Evolutionary conservation across 108 stramenopile genomes (phyloP), one percentile per base, ranked within the genome.

Genomic region (Skeletonema menzelii): DNA sequence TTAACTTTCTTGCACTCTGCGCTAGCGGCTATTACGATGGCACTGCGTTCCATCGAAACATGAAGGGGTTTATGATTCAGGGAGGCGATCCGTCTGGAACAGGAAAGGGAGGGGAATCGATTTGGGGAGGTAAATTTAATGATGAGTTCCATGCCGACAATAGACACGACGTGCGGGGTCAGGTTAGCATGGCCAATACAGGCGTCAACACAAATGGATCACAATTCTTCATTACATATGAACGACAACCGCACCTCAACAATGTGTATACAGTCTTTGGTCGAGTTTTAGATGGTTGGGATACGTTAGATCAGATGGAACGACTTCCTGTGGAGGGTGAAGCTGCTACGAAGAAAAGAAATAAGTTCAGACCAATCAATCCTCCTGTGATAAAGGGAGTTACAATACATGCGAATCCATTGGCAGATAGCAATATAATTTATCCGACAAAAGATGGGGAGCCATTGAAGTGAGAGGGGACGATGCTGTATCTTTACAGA

Each of bases 371-470:
- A 26, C 98, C 98, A 0, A 64, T 93, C 0, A 85, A 88, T 67
- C 96, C 97, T 7, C 94, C 97, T 3, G 79, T 91, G 14, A 89
- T 99, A 32, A 73, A 90, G 30, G 68, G 70, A 11, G 83, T 99
- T 28, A 97, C 92, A 0, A 97, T 99, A 61, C 97, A 98, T 82
- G 98, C 98, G 28, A 99, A 99, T 81, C 98, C 98, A 7, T 66
- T 98, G 59, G 97, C 97, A 8, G 92, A 93, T 67, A 86, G 84
- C n/a, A 90, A 87, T 42, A 88, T 96, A 59, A 73, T 90, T 38
- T 94, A 91, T 81, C 91, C 86, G 3, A 87, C 83, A 56, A 86
- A 88, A 34, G 70, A 77, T 68, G 95, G 92, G 8, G 88, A 91
- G 12, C 86, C 91, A 13, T 88, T 91, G 47, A 92, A 91, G 76